These are phyloP conservation scores for Actinomortierella ambigua DNA, from an alignment of 371 early-diverging fungal species.

Conservation along the genomic window DNA sequence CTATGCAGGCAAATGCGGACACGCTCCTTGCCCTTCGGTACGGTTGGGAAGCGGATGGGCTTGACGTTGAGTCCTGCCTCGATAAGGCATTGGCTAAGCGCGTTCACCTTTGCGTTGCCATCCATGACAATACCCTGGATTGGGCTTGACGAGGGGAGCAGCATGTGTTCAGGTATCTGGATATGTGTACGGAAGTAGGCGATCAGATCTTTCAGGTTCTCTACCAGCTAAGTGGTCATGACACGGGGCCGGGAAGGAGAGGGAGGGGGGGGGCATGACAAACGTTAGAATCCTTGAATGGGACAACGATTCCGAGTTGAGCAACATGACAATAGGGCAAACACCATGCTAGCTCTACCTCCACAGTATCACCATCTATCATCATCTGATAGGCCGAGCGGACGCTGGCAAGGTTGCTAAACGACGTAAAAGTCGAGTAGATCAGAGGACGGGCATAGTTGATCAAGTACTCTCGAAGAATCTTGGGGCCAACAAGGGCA, in stretches of 20 bases:
- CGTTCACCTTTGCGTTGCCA: conserved; percentile 68
- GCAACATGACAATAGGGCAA: conserved; percentile 8
- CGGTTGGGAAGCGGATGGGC: conserved; percentile 83
- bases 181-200: conserved; percentile 53
- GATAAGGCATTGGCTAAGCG: conserved; percentile 64
- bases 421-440: conserved; percentile 81
- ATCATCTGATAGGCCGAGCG: conserved; percentile 61
- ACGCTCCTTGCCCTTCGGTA: conserved; percentile 79
- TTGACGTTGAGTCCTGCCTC: conserved; percentile 69
- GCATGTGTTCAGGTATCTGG: conserved; percentile 52
- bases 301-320: too few species aligned
- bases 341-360: conserved; percentile 36
- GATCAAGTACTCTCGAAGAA: conserved; percentile 69
- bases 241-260: neutral
- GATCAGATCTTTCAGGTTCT: conserved; percentile 52
- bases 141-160: conserved; percentile 67
- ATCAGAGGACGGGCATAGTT: conserved; percentile 86
- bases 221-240: conserved; percentile 60
- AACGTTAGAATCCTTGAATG: too few species aligned
- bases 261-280: neutral
- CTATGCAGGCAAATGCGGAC: conserved; percentile 83
- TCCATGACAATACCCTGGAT: conserved; percentile 81
- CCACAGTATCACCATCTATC: conserved; percentile 53
- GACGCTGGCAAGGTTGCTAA: conserved; percentile 59
- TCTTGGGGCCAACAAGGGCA: conserved; percentile 66